Evolutionary conservation across 2,329 filamentous ascomycete species (phyloP), one percentile per base, ranked within the genome.

Genomic region (Lecanosticta acicola): DNA sequence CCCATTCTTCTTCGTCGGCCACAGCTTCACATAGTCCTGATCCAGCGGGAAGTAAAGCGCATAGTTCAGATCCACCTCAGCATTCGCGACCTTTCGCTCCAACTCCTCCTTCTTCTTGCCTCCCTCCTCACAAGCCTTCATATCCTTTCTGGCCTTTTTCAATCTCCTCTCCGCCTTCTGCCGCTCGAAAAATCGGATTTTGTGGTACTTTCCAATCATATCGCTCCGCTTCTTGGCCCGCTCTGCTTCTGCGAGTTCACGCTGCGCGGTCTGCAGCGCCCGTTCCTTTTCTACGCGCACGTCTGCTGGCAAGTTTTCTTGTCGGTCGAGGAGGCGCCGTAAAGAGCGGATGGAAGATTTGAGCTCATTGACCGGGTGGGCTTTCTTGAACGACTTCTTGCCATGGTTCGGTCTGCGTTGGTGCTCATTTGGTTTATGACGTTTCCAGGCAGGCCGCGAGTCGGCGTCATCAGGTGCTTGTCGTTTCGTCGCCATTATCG

Each of bases 121-220:
- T 1, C 72, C 64, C 29, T 77, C 74, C 41, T 73, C 71, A 16
- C 72, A 66, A 38, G 73, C 67, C 14, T 75, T 68, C 32, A 85
- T 68, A 53, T 76, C 76, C 58, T 78, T 80, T 57, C 73, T 71
- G 41, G 85, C 70, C 59, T 82, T 78, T 65, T 84, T 89, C 42
- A 80, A 71, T 34, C 81, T 72, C 47, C 84, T 75, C 41, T 75
- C 76, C 20, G 84, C 84, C 66, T 87, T 89, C 67, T 87, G 83
- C 39, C 84, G 77, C 85, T 86, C 87, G 66, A 91, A 91, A 64
- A 93, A 93, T 20, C 87, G 75, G 41, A 91, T 80, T 78, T 87
- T 90, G 64, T 91, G 86, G 59, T 89, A 93, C 65, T 83, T 85
- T 41, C 74, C 74, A 51, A 90, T 88, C 78, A 90, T 87, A 48